Evolutionary conservation across 345 rosid genomes (phyloP).

Genomic region (Corchorus capsularis): DNA sequence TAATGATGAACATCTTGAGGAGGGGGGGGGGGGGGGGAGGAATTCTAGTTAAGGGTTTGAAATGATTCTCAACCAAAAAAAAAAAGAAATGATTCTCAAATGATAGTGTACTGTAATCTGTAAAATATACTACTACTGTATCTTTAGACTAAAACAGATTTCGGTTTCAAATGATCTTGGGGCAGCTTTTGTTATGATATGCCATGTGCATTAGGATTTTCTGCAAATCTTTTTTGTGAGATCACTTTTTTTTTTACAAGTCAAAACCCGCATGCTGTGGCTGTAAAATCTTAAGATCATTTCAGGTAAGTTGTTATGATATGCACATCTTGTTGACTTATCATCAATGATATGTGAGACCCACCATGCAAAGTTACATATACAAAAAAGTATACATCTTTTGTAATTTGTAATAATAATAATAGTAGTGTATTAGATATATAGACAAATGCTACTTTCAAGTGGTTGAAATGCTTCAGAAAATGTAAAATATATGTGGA

Average conservation of each 20-base stretch:
- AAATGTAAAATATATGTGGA: not conserved
- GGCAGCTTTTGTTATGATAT: slow-evolving; percentile 29
- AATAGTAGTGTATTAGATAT: too few species aligned
- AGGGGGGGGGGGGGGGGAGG: too few species aligned
- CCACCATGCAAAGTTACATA: not conserved
- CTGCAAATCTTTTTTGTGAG: slow-evolving; percentile 2
- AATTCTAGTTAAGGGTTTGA: too few species aligned
- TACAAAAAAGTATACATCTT: not conserved
- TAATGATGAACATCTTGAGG: too few species aligned
- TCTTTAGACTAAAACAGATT: not conserved
- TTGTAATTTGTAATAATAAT: not conserved
- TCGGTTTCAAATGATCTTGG: slow-evolving; percentile 11
- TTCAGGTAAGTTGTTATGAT: slow-evolving; percentile 27
- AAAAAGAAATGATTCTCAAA: too few species aligned
- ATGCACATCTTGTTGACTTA: slow-evolving; percentile 17
- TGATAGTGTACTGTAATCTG: not conserved
- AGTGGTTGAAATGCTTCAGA: slow-evolving; percentile 8
- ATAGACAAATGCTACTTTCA: not conserved
- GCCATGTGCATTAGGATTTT: slow-evolving; percentile 31
- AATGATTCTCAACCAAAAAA: too few species aligned
- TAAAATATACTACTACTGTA: too few species aligned
- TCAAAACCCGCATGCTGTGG: slow-evolving; percentile 14
- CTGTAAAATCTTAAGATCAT: slow-evolving; percentile 15
- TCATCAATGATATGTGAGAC: slow-evolving; percentile 13
- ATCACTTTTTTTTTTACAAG: not conserved